Evolutionary conservation across 805 yeast genomes (phyloP), one percentile per base, ranked within the genome.

Genomic region (Jamesozyma rosinii): DNA sequence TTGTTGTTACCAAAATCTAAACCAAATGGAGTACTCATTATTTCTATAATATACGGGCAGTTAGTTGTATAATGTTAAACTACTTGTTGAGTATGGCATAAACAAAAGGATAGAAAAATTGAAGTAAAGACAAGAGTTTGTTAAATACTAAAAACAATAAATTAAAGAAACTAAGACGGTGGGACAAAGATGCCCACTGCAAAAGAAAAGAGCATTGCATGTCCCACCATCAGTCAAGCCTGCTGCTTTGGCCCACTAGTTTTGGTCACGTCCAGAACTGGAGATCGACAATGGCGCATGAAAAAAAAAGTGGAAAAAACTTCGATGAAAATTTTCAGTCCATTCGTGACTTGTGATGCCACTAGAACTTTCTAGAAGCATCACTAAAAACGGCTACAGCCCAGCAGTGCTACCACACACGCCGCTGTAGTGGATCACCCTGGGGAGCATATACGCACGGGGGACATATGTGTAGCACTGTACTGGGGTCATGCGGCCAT

Each of bases 1-100:
- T 77, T 84, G 75, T 78, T 76, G 73, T 88, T 88, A 72, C 98
- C 98, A 65, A 92, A 83, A 79, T 92, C 98, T 69, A 92, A 81
- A 74, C 98, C 98, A 63, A 89, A 84, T 70, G 95, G 95, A 64
- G 82, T 76, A 69, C 95, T 84, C 95, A 87, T 88, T 32, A 44
- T 67, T 20, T 24, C 11, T 24, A 24, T 24, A 24, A 24, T 24
- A 33, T 33, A 33, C 19, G 19, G 35, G 15, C 18, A 15, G 19
- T 33, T 15, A 17, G 34, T 31, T 6, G 34, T 31, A n/a, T n/a
- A n/a, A n/a, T n/a, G n/a, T n/a, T n/a, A n/a, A n/a, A n/a, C n/a
- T n/a, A n/a, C n/a, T n/a, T n/a, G n/a, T n/a, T n/a, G n/a, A n/a
- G n/a, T n/a, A n/a, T n/a, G n/a, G n/a, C n/a, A n/a, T n/a, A n/a